Conservation (phyloP, 805 yeast species). For the Saccharomycopsis guyanensis region DNA sequence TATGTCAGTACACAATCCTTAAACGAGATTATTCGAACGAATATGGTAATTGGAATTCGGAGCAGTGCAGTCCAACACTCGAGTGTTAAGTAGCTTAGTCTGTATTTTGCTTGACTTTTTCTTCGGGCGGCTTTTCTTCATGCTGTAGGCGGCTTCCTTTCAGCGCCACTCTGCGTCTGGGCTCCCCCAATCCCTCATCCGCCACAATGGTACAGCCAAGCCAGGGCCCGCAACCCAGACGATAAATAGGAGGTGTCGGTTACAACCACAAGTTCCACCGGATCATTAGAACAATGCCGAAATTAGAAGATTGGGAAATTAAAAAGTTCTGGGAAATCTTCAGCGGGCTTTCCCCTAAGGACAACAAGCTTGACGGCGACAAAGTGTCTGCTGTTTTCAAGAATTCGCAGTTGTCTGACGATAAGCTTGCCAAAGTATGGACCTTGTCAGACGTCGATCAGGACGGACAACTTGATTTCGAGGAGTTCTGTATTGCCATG, state of each 20-base stretch:
- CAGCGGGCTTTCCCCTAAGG: slow-evolving; percentile 76
- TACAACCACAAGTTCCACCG: too few species aligned
- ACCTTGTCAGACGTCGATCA: slow-evolving; percentile 86
- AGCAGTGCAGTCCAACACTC: too few species aligned
- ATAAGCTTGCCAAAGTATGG: slow-evolving; percentile 82
- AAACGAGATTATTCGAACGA: too few species aligned
- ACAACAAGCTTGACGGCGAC: slow-evolving; percentile 75
- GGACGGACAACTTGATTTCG: slow-evolving; percentile 89
- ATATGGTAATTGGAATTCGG: too few species aligned
- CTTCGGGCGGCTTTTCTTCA: too few species aligned
- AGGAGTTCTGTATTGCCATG: slow-evolving; percentile 97
- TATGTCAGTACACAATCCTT: too few species aligned
- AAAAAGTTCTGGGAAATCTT: slow-evolving; percentile 98
- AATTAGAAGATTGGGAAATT: slow-evolving; percentile 90
- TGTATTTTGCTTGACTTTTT: too few species aligned
- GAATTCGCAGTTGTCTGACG: slow-evolving; percentile 76
- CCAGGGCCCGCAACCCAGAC: background rate
- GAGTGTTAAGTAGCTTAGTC: too few species aligned
- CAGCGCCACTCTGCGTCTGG: too few species aligned
- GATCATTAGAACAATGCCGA: slow-evolving; percentile 23
- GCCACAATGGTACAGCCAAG: too few species aligned
- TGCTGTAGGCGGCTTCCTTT: too few species aligned
- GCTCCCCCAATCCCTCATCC: too few species aligned
- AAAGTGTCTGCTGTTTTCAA: slow-evolving; percentile 80
- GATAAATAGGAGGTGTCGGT: background rate